phyloP scores from a whole-genome alignment of 768 basidiomycete genomes.

The Amanita molliuscula region DNA sequence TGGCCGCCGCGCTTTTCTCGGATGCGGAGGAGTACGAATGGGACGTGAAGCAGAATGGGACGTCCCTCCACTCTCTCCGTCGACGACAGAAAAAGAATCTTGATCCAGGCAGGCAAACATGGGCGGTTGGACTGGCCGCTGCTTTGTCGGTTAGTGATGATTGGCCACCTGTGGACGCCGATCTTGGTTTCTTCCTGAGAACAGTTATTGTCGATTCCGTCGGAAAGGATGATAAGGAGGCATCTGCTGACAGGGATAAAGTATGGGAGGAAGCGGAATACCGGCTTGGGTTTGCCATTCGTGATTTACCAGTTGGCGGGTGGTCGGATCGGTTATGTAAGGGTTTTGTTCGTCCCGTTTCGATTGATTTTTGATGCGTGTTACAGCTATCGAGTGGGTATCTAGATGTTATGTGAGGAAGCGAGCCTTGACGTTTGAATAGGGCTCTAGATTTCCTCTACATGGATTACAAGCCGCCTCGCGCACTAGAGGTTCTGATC shows the following conservation, averaged over 20 bases:
- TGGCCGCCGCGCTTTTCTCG: conserved; percentile 67
- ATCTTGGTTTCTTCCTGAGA: conserved; percentile 73
- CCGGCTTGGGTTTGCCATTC: conserved; percentile 77
- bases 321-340: conserved; percentile 79
- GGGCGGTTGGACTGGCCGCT: conserved; percentile 67
- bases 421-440: conserved; percentile 8
- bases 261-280: conserved; percentile 56
- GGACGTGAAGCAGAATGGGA: conserved; percentile 22
- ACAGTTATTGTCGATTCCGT: conserved; percentile 82
- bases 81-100: conserved; percentile 17
- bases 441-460: conserved; percentile 87
- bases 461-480: conserved; percentile 83
- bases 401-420: not conserved
- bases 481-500: conserved; percentile 65
- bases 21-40: conserved; percentile 47
- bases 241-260: conserved; percentile 13
- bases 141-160: conserved; percentile 60
- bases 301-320: conserved; percentile 57
- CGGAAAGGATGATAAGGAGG: conserved; percentile 23
- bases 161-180: conserved; percentile 85
- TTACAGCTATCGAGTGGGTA: conserved; percentile 33
- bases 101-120: conserved; percentile 23
- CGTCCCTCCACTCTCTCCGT: conserved; percentile 24
- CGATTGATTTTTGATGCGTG: conserved; percentile 17
- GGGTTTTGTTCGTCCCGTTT: conserved; percentile 19